Percentiles rank a stretch among this genome's conserved stretches.
These are phyloP conservation scores for Sarocladiaceae sp. DNA, from an alignment of 2,329 filamentous ascomycete genomes.

Conservation along the genomic window DNA sequence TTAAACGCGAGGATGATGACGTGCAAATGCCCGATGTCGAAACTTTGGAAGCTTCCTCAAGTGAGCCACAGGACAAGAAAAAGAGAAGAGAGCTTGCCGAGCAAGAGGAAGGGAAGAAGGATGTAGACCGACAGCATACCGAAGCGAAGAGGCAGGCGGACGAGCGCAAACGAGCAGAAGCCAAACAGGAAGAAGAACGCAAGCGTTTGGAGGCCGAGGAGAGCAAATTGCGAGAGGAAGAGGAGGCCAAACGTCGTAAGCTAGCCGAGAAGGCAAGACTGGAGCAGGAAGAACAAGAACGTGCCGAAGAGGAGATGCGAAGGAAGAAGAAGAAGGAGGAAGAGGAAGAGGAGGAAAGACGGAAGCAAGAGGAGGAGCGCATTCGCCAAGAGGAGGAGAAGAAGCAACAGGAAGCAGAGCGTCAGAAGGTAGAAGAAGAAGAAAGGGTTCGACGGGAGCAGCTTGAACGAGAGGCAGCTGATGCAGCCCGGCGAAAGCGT, in stretches of 20 bases:
- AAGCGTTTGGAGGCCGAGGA: slow-evolving; percentile 13
- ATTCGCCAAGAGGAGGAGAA: slow-evolving; percentile 28
- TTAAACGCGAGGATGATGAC: slow-evolving; percentile 54
- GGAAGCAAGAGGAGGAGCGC: slow-evolving; percentile 31
- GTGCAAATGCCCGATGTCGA: slow-evolving; percentile 51
- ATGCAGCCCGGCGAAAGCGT: slow-evolving; percentile 43
- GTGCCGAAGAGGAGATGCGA: slow-evolving; percentile 11
- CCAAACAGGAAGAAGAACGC: slow-evolving; percentile 22
- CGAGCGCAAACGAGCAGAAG: slow-evolving; percentile 23
- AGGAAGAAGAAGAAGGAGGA: slow-evolving; percentile 22
- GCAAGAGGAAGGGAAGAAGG: slow-evolving; percentile 26
- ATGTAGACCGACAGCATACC: slow-evolving; percentile 24
- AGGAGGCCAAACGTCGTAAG: slow-evolving; percentile 15
- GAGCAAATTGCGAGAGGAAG: slow-evolving; percentile 10
- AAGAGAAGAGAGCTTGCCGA: slow-evolving; percentile 27
- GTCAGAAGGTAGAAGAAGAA: slow-evolving; percentile 17
- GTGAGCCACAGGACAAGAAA: slow-evolving; percentile 32
- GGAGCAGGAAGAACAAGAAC: slow-evolving; percentile 12
- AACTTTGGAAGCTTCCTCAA: slow-evolving; percentile 22
- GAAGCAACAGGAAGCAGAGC: slow-evolving; percentile 18
- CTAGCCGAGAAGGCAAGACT: slow-evolving; percentile 27
- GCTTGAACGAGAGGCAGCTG: slow-evolving; percentile 41
- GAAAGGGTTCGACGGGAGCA: slow-evolving; percentile 19
- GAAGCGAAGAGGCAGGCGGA: slow-evolving; percentile 25
- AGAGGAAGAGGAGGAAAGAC: slow-evolving; percentile 24